Evolutionary conservation across 371 early-diverging fungal genomes (phyloP).

Genomic region (Rhizopus delemar): DNA sequence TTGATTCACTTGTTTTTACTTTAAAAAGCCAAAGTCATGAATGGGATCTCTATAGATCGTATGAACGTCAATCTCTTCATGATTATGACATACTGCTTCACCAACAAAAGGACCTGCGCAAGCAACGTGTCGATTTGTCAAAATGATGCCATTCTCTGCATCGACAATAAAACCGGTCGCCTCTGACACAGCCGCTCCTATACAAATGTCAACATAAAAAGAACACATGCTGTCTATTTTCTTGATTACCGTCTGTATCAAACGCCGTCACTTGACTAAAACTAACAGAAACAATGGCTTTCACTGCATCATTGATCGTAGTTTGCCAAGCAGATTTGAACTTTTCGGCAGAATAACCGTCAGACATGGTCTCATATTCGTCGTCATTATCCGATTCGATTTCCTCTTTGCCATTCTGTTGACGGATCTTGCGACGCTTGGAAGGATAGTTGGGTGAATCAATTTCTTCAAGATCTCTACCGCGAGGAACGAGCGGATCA

Average conservation of each 20-base stretch:
- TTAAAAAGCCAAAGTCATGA: conserved; percentile 62
- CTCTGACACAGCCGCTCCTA: conserved; percentile 52
- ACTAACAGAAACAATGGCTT: conserved; percentile 76
- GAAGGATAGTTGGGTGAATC: background rate
- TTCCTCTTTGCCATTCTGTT: background rate
- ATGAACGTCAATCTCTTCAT: conserved; percentile 87
- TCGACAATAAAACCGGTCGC: conserved; percentile 97
- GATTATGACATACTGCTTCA: conserved; percentile 85
- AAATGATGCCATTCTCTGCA: conserved; percentile 79
- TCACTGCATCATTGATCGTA: conserved; percentile 69
- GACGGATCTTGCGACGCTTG: background rate
- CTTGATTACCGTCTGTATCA: conserved; percentile 72
- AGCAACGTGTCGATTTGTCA: conserved; percentile 93
- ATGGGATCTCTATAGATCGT: conserved; percentile 88
- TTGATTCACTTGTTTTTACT: conserved; percentile 23
- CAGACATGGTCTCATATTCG: background rate
- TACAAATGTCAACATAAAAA: background rate
- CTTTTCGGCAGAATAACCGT: background rate
- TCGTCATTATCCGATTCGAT: background rate
- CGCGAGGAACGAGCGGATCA: background rate
- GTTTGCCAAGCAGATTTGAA: conserved; percentile 51
- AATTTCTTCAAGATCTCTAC: conserved; percentile 1
- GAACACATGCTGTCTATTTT: background rate
- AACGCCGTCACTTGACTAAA: conserved; percentile 77
- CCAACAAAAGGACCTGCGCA: conserved; percentile 91